Base-by-base conservation (phyloP, 225 moss, liverwort and hornwort species). In the Pleurozium schreberi region DNA sequence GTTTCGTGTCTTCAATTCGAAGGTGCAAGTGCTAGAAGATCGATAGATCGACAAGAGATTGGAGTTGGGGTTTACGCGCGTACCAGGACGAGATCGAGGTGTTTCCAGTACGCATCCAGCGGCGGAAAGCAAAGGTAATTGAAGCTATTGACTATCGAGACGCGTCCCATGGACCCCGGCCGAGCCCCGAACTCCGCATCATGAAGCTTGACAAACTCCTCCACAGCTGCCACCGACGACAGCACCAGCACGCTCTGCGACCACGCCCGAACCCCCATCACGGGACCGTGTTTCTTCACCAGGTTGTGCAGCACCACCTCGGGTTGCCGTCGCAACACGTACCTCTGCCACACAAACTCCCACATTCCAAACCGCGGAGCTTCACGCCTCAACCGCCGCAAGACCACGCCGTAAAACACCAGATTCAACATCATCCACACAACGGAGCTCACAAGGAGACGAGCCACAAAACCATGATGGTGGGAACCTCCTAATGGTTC, bases 131-230 rank as follows among this genome's bases (percentile, higher is more conserved):
- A 82, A 28, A 90, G 71, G 59, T 65, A 58, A 28, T 82, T 73
- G 47, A 93, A 75, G 67, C 75, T 53, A 49, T 91, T 80, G 26
- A 86, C 73, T 11, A 93, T 82, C 49, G 89, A 73, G n/a, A 53
- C 42, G 15, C 88, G 53, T 38, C 80, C 89, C 88, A 93, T 77
- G 26, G 91, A 89, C 10, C 87, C 82, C 12, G 93, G 92, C 49
- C 89, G 74, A 0, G 86, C 88, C 62, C 92, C 91, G 31, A 92
- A 93, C 21, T 92, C 92, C 88, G 20, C 42, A 31, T 93, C 92
- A 40, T 94, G 91, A 10, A 94, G 90, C 91, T 94, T 91, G 55
- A 88, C 79, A 68, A 94, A 94, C 70, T 94, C 94, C 78, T 94
- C 91, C 9, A 82, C 94, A 18, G 90, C 90, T 36, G 91, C 91